Evolutionary conservation across 768 basidiomycete genomes (phyloP), one percentile per base, ranked within the genome.

Genomic region (Megacollybia marginata): DNA sequence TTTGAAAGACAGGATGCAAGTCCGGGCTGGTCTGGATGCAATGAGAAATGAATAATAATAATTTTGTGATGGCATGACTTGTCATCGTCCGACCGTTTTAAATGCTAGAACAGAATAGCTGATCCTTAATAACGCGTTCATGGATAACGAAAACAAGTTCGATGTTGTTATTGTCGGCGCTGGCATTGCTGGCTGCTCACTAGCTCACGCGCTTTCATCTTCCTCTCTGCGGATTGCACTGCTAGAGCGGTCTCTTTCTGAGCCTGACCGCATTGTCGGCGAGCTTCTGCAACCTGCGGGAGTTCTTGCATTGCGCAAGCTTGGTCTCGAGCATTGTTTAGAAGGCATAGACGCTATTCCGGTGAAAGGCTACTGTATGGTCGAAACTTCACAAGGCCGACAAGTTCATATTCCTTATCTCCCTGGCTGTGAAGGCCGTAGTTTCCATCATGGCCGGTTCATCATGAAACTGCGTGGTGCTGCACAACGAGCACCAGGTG

Each of bases 261-360:
- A 92, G 63, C 96, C 96, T 0, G 92, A 98, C 73, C 79, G 96
- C 15, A 98, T 99, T 56, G 96, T 98, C 33, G 96, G 96, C 20
- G 96, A 99, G 65, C 81, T 98, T 1, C 71, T 99, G 19, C 96
- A 99, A 60, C 96, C 96, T 2, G 93, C 86, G 1, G 96, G 96
- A 1, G 82, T 92, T 19, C 70, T 72, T 11, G 82, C 92, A 1
- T 69, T 99, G 42, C 68, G 78, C 50, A 67, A 77, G 34, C 79
- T 99, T n/a, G 94, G 92, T 0, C 64, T 99, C 56, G 79, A 79
- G 44, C 69, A 69, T 7, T 83, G 82, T 48, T 65, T 96, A 42
- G 88, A 97, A 20, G 83, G 78, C n/a, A 94, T 98, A 50, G 94
- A 91, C 64, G 84, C 93, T 0, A 74, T 92, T 31, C 79, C 80